Percentiles rank a stretch among this genome's conserved stretches.
phyloP scores from a whole-genome alignment of 2,329 filamentous ascomycete species.

The Aspergillus sp. region DNA sequence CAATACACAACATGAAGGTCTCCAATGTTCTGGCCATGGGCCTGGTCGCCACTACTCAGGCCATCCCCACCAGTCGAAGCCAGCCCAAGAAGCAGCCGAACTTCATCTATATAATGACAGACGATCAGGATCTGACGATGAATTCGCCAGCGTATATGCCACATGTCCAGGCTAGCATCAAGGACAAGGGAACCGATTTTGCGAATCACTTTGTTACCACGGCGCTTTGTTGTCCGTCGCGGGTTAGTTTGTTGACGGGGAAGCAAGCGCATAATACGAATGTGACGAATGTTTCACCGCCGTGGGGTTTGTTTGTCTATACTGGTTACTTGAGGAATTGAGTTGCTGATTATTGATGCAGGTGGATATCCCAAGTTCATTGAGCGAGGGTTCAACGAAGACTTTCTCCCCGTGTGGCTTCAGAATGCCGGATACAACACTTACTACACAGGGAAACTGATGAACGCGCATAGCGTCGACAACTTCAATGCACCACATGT shows the following conservation, averaged over 20 bases:
- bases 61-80: no score
- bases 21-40: no score
- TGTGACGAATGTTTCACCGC: constrained; percentile 50
- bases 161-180: constrained; percentile 46
- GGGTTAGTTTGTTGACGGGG: constrained; percentile 58
- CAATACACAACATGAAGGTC: no score
- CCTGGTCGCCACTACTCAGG: no score
- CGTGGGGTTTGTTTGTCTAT: constrained; percentile 35
- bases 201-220: constrained; percentile 59
- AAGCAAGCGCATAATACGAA: constrained; percentile 62
- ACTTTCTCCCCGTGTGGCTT: constrained; percentile 48
- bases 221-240: constrained; percentile 58
- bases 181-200: constrained; percentile 52
- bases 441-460: constrained; percentile 52
- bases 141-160: constrained; percentile 56
- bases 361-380: constrained; percentile 47
- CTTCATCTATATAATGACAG: constrained; percentile 59
- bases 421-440: constrained; percentile 48
- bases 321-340: neutral
- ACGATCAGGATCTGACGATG: constrained; percentile 59
- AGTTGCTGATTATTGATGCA: constrained; percentile 3
- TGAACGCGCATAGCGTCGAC: constrained; percentile 44
- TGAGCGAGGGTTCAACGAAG: constrained; percentile 43
- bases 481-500: constrained; percentile 42
- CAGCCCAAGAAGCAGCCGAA: constrained; percentile 35